phyloP scores from a whole-genome alignment of 805 yeast species.

The Schizosaccharomyces osmophilus region DNA sequence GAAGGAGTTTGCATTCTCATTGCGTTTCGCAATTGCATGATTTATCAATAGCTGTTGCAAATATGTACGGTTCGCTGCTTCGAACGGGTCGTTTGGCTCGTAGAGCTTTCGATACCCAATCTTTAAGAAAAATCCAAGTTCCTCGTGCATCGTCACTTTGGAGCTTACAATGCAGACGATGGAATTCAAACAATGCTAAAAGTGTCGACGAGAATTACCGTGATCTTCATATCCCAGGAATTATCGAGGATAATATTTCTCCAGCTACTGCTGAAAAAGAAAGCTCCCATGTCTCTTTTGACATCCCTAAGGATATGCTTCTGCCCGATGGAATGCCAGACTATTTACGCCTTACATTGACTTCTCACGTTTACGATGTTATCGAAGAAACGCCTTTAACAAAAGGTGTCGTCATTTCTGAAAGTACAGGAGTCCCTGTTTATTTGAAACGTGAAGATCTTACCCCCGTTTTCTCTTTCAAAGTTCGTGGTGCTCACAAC shows the following conservation, averaged over 20 bases:
- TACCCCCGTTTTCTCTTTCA: constrained; percentile 85
- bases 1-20: background rate
- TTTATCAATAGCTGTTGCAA: background rate
- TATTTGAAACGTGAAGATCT: constrained; percentile 75
- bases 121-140: background rate
- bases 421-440: constrained; percentile 50
- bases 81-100: background rate
- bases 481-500: constrained; percentile 90
- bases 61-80: background rate
- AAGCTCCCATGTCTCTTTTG: too few relatives aligned
- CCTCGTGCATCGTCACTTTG: background rate
- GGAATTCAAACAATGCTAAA: background rate
- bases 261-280: background rate
- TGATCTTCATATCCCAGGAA: background rate
- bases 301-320: constrained; percentile 6
- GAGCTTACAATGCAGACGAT: background rate
- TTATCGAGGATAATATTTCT: background rate
- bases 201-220: background rate
- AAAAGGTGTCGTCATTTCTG: constrained; percentile 48
- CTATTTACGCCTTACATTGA: constrained; percentile 67
- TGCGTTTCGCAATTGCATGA: background rate
- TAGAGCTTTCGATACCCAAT: background rate
- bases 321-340: constrained; percentile 46
- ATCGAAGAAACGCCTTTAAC: constrained; percentile 74
- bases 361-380: constrained; percentile 86